These are phyloP conservation scores for Beta macrorhiza DNA, from an alignment of 179 eudicot species.

Conservation along the genomic window DNA sequence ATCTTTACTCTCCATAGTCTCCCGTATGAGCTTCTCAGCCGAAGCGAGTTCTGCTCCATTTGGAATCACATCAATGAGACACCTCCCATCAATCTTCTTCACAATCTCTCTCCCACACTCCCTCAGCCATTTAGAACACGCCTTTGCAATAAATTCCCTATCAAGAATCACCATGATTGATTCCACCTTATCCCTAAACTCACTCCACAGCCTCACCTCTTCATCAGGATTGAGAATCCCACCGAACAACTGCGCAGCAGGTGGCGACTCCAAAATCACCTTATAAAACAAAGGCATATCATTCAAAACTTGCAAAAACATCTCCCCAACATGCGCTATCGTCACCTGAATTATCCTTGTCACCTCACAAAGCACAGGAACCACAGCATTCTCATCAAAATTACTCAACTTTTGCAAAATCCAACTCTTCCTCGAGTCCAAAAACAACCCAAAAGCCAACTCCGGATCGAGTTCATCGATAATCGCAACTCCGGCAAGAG, in stretches of 20 bases:
- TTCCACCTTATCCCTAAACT: constrained; percentile 75
- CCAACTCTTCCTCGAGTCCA: constrained; percentile 76
- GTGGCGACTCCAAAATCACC: constrained; percentile 73
- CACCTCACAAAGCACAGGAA: constrained; percentile 71
- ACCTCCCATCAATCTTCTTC: constrained; percentile 62
- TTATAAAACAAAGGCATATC: constrained; percentile 93
- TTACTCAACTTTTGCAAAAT: constrained; percentile 62
- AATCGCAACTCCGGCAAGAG: constrained; percentile 75
- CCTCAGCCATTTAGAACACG: constrained; percentile 84
- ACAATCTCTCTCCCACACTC: constrained; percentile 82
- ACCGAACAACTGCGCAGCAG: constrained; percentile 93
- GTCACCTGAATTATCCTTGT: constrained; percentile 87
- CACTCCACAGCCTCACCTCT: constrained; percentile 81
- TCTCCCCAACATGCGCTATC: constrained; percentile 81
- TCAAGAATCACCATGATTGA: constrained; percentile 65
- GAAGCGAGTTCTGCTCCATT: constrained; percentile 78
- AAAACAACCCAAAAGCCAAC: constrained; percentile 61
- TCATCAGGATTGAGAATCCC: constrained; percentile 88
- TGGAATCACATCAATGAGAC: constrained; percentile 68
- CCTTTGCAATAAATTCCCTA: constrained; percentile 60
- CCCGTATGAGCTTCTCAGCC: constrained; percentile 80
- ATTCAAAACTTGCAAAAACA: constrained; percentile 82
- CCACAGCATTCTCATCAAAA: constrained; percentile 45
- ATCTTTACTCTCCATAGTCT: constrained; percentile 83
- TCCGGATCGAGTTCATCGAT: constrained; percentile 79